These are phyloP conservation scores for Potentilla sterilis DNA, from an alignment of 306 rosid species.

Conservation along the genomic window DNA sequence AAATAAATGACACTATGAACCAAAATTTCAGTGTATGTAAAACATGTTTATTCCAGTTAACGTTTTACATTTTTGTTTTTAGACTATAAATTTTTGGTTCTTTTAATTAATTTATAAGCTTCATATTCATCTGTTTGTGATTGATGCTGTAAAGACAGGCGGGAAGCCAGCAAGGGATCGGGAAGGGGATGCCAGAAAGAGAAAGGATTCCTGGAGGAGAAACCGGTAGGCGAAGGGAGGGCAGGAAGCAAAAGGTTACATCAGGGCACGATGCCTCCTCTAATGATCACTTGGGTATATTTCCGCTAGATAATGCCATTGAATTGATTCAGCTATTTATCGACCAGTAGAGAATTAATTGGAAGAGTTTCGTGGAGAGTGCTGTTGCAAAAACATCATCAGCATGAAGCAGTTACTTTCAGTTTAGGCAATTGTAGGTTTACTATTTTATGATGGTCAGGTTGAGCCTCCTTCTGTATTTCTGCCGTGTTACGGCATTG, in stretches of 20 bases:
- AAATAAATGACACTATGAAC: not conserved
- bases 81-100: not conserved
- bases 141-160: constrained; percentile 46
- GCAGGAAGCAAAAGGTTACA: constrained; percentile 45
- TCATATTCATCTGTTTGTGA: not conserved
- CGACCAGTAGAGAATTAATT: not conserved
- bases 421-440: not conserved
- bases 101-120: not conserved
- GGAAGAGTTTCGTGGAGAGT: not conserved
- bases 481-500: constrained; percentile 12
- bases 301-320: constrained; percentile 31
- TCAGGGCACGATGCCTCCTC: constrained; percentile 49
- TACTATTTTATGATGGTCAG: not conserved
- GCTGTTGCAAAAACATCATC: not conserved
- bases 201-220: constrained; percentile 40
- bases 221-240: constrained; percentile 35
- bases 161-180: constrained; percentile 35
- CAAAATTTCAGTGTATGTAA: not conserved
- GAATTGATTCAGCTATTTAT: constrained; percentile 2
- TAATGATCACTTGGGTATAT: constrained; percentile 38
- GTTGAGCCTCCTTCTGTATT: not conserved
- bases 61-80: not conserved
- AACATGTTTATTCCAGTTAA: not conserved
- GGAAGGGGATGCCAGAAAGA: constrained; percentile 41
- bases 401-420: not conserved